These are phyloP conservation scores for Myxozyma udenii DNA, from an alignment of 805 yeast genomes.

Conservation along the genomic window DNA sequence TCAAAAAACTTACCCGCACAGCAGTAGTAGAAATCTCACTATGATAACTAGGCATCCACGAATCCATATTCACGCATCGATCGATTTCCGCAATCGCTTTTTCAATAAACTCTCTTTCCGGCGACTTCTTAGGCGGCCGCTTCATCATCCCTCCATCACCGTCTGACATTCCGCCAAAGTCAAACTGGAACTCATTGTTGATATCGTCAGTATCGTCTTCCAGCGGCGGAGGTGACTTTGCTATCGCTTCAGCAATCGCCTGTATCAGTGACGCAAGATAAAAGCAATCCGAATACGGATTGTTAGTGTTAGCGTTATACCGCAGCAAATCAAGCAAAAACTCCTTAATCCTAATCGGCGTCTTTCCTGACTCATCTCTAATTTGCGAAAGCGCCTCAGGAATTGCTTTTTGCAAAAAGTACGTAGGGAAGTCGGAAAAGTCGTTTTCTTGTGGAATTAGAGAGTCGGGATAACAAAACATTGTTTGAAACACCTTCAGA, in stretches of 20 bases:
- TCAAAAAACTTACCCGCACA: constrained; percentile 35
- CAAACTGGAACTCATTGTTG: constrained; percentile 24
- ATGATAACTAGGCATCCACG: constrained; percentile 77
- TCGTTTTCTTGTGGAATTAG: constrained; percentile 76
- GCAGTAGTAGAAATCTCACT: constrained; percentile 54
- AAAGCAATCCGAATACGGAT: constrained; percentile 68
- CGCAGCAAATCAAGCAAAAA: constrained; percentile 69
- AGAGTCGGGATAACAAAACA: constrained; percentile 69
- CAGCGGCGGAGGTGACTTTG: constrained; percentile 3
- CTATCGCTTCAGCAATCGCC: constrained; percentile 48
- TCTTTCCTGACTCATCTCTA: constrained; percentile 54
- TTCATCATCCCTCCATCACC: not conserved
- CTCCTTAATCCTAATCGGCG: constrained; percentile 58
- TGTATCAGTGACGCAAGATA: constrained; percentile 60
- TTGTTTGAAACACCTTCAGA: constrained; percentile 59
- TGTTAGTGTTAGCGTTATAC: constrained; percentile 81
- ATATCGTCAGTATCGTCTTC: constrained; percentile 7
- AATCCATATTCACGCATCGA: constrained; percentile 74
- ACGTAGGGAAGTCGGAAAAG: constrained; percentile 65
- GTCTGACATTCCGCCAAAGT: constrained; percentile 3
- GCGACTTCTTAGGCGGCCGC: constrained; percentile 1
- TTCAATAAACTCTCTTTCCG: constrained; percentile 39
- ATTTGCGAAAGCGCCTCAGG: constrained; percentile 60
- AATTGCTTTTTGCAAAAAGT: constrained; percentile 68
- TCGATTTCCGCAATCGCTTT: constrained; percentile 64